Base-by-base conservation (phyloP, 345 rosid species). In the Physaria fendleri region DNA sequence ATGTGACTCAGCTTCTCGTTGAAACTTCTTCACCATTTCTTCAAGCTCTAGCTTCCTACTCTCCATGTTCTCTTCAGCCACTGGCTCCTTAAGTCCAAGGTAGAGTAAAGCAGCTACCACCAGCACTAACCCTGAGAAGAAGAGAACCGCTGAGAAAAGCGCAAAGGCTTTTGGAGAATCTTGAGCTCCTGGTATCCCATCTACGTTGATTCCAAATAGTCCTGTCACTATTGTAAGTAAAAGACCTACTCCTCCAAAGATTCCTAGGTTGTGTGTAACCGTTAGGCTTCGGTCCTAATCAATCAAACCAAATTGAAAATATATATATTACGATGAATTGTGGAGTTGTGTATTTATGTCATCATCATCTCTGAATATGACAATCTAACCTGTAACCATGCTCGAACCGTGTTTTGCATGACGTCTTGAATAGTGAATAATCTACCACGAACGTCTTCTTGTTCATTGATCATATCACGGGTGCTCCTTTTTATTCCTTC, bases 161-260 rank as follows among this genome's bases (percentile, higher is more conserved):
- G 43, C 64, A 63, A 85, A 85, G 10, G 81, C 87, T 50, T 70
- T 71, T 2, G 87, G 79, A 33, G 68, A 63, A 22, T 55, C 51
- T 25, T 42, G 44, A n/a, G 69, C 41, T 74, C 87, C 84, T 10
- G 85, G 91, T 6, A 85, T 85, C 27, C 91, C 87, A 51, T 80
- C 85, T 44, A 85, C 79, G 59, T 85, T 80, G 39, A 80, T 85
- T 59, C 87, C 85, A 30, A 80, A 80, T 10, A 82, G 82, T 15
- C 91, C 82, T 9, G 85, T 80, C 20, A 76, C 71, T 66, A 85
- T 77, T 4, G 87, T 68, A 6, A 85, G 82, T 32, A 80, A 42
- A 6, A 85, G 77, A 30, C 91, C 88, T 2, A 82, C 82, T 20
- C 88, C 84, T 24, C 88, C 91, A 60, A 80, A 84, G 40, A 85